Percentiles rank a stretch among this genome's conserved stretches.
Conservation (phyloP, 169 alveolate genomes). For the Plasmodium chabaudi region DNA sequence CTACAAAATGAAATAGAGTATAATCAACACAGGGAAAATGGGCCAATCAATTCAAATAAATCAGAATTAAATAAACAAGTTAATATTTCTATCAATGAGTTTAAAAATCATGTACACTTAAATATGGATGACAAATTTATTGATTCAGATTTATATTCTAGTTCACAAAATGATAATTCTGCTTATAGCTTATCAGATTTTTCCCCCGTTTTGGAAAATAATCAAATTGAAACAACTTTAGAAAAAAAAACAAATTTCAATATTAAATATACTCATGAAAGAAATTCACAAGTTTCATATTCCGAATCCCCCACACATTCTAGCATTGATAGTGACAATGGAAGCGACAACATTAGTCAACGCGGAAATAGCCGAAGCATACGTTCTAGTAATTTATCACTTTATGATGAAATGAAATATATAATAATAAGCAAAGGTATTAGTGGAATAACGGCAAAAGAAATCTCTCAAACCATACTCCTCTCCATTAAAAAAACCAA, state of each 20-base stretch:
- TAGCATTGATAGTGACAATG: conserved; percentile 3
- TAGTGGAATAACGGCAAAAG: conserved; percentile 69
- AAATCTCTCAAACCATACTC: conserved; percentile 23
- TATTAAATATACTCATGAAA: conserved; percentile 1
- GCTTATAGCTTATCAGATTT: conserved; percentile 42
- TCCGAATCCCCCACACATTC: neutral
- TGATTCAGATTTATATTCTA: conserved; percentile 38
- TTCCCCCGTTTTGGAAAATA: conserved; percentile 28
- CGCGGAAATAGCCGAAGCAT: conserved; percentile 2
- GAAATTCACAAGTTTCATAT: neutral
- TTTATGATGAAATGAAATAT: conserved; percentile 54
- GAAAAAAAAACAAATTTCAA: too few relatives aligned
- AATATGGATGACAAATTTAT: conserved; percentile 8
- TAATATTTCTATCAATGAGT: conserved; percentile 49
- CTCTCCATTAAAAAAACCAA: conserved; percentile 65
- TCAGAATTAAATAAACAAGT: conserved; percentile 25
- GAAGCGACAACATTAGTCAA: neutral
- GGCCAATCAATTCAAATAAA: conserved; percentile 4
- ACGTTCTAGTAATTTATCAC: conserved; percentile 13
- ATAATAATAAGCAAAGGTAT: conserved; percentile 59
- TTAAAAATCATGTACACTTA: conserved; percentile 36
- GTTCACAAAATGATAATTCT: conserved; percentile 46
- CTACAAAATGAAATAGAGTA: neutral
- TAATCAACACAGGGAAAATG: neutral
- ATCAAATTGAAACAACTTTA: neutral